phyloP scores from a whole-genome alignment of 805 yeast genomes.

The Yarrowia sp. region DNA sequence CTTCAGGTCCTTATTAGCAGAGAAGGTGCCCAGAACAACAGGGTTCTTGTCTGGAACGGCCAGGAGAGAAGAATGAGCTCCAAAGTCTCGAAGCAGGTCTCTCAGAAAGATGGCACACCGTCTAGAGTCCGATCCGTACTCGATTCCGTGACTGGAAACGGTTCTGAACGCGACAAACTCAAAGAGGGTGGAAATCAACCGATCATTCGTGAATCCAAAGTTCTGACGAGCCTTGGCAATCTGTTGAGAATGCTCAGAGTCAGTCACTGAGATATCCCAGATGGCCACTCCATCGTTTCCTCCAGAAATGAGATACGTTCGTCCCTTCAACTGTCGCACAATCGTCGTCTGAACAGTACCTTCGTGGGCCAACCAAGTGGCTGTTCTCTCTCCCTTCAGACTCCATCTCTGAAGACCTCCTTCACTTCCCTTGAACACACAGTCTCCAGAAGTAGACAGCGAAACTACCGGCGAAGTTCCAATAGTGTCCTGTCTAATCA shows the following conservation, averaged over 20 bases:
- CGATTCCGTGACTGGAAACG: constrained; percentile 74
- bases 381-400: constrained; percentile 55
- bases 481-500: constrained; percentile 51
- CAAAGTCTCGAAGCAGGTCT: constrained; percentile 67
- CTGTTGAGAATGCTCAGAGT: constrained; percentile 40
- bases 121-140: constrained; percentile 77
- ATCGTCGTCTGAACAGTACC: constrained; percentile 67
- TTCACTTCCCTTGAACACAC: constrained; percentile 68
- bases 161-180: constrained; percentile 74
- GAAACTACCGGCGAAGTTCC: constrained; percentile 44
- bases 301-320: constrained; percentile 66
- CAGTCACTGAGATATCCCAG: constrained; percentile 63
- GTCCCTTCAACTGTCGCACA: constrained; percentile 53
- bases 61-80: constrained; percentile 67
- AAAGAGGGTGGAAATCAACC: constrained; percentile 66
- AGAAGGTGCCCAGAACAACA: constrained; percentile 76
- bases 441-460: constrained; percentile 65
- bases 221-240: constrained; percentile 30
- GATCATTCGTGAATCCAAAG: constrained; percentile 59
- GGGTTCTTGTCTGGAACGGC: constrained; percentile 80
- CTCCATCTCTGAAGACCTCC: constrained; percentile 61
- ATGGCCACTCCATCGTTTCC: constrained; percentile 71
- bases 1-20: constrained; percentile 48
- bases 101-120: constrained; percentile 81
- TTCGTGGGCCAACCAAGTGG: constrained; percentile 61